These are phyloP conservation scores for Colletotrichum tabaci DNA, from an alignment of 2,329 filamentous ascomycete genomes.

Conservation along the genomic window DNA sequence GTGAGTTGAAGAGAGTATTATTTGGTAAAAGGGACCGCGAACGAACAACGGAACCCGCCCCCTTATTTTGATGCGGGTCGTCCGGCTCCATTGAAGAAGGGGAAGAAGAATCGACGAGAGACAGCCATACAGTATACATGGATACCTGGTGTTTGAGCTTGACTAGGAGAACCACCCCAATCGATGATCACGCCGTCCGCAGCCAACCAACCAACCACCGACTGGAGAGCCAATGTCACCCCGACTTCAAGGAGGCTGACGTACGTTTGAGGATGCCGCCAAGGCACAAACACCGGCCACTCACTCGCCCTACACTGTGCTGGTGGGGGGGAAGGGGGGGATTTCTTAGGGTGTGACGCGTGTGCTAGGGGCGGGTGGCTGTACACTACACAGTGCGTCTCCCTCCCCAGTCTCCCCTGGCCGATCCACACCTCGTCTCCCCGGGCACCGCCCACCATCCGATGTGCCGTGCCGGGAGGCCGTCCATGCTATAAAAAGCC, in stretches of 20 bases:
- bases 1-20: neutral
- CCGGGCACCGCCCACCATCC: slow-evolving; percentile 28
- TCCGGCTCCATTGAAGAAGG: slow-evolving; percentile 34
- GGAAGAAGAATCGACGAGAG: slow-evolving; percentile 1
- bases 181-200: neutral
- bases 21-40: slow-evolving; percentile 17
- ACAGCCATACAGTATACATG: slow-evolving; percentile 3
- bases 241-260: slow-evolving; percentile 37
- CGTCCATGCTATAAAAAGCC: slow-evolving; percentile 36
- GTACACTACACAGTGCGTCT: neutral
- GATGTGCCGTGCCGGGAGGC: slow-evolving; percentile 39
- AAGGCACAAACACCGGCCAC: slow-evolving; percentile 15
- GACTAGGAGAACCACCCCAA: slow-evolving; percentile 11
- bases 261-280: slow-evolving; percentile 38
- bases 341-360: slow-evolving; percentile 26
- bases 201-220: neutral
- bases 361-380: slow-evolving; percentile 24
- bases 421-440: slow-evolving; percentile 1
- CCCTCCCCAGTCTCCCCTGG: neutral
- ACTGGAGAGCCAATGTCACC: neutral
- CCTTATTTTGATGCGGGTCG: slow-evolving; percentile 35
- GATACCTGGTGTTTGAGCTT: slow-evolving; percentile 36
- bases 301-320: neutral
- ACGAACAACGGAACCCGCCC: slow-evolving; percentile 23
- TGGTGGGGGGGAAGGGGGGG: slow-evolving; percentile 1